These are phyloP conservation scores for Glaciozyma antarctica DNA, from an alignment of 768 basidiomycete genomes.

Conservation along the genomic window DNA sequence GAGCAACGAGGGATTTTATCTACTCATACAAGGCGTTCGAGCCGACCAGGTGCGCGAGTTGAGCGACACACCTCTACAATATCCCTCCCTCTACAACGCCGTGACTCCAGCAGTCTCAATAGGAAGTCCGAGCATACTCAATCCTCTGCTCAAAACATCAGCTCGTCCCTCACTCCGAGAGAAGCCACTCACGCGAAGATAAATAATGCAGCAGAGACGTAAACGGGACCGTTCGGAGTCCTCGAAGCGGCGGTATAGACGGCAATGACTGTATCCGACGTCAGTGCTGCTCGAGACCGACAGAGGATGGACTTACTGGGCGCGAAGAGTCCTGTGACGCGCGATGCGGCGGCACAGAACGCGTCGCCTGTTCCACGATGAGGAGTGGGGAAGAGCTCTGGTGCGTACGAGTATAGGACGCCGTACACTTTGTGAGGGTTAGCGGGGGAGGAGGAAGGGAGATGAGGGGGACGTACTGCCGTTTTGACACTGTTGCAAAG, in stretches of 20 bases:
- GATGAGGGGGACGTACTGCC: not conserved
- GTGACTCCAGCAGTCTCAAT: not conserved
- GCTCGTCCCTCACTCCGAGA: not conserved
- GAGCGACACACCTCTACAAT: too few relatives aligned
- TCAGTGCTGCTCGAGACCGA: too few relatives aligned
- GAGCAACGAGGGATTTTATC: too few relatives aligned
- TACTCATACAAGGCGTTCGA: too few relatives aligned
- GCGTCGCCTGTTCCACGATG: slow-evolving; percentile 3
- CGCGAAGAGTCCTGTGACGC: not conserved
- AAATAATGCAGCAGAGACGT: not conserved
- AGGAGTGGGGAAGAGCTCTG: not conserved
- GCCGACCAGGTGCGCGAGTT: too few relatives aligned
- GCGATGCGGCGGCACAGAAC: not conserved
- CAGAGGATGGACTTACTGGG: not conserved
- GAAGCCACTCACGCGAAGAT: not conserved
- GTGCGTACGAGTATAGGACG: not conserved
- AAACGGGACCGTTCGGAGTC: not conserved
- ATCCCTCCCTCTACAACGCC: not conserved
- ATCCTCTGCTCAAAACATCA: not conserved
- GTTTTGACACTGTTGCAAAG: not conserved
- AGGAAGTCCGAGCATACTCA: not conserved
- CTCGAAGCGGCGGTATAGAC: not conserved
- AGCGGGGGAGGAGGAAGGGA: not conserved
- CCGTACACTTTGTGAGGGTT: not conserved
- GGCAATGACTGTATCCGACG: not conserved